A percentile compares a stretch with the other conserved stretches of the same genome.
phyloP scores from a whole-genome alignment of 352 stramenopile species.

The Phytophthora ohioensis region DNA sequence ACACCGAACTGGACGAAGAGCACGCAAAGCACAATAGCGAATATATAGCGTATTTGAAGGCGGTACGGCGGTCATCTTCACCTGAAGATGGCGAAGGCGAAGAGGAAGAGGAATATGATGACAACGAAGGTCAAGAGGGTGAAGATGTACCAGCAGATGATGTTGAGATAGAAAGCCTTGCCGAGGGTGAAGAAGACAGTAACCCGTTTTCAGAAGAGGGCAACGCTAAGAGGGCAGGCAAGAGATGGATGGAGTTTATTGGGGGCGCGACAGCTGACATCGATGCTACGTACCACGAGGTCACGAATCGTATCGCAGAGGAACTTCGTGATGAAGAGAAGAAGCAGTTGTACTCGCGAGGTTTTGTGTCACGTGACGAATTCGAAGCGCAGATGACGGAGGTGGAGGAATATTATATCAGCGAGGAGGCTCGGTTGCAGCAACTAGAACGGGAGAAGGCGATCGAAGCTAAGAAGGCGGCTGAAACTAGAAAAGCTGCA shows the following conservation, averaged over 20 bases:
- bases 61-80: constrained; percentile 42
- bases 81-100: constrained; percentile 16
- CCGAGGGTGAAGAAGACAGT: constrained; percentile 19
- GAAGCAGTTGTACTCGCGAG: constrained; percentile 55
- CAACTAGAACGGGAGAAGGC: constrained; percentile 37
- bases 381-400: constrained; percentile 48
- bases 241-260: constrained; percentile 72
- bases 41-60: constrained; percentile 63
- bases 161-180: constrained; percentile 12
- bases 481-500: constrained; percentile 29
- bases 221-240: constrained; percentile 40
- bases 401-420: constrained; percentile 46
- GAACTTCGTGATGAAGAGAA: constrained; percentile 58
- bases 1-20: constrained; percentile 72
- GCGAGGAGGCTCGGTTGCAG: constrained; percentile 44
- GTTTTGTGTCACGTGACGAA: constrained; percentile 67
- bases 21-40: constrained; percentile 47
- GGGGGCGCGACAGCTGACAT: constrained; percentile 62
- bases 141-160: constrained; percentile 22
- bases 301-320: constrained; percentile 59
- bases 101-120: constrained; percentile 10
- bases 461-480: constrained; percentile 37
- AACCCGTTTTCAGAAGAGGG: constrained; percentile 30
- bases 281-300: constrained; percentile 51
- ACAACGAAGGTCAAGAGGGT: constrained; percentile 9